Evolutionary conservation across 2,329 filamentous ascomycete species (phyloP).

Genomic region (Colletotrichum sojae): DNA sequence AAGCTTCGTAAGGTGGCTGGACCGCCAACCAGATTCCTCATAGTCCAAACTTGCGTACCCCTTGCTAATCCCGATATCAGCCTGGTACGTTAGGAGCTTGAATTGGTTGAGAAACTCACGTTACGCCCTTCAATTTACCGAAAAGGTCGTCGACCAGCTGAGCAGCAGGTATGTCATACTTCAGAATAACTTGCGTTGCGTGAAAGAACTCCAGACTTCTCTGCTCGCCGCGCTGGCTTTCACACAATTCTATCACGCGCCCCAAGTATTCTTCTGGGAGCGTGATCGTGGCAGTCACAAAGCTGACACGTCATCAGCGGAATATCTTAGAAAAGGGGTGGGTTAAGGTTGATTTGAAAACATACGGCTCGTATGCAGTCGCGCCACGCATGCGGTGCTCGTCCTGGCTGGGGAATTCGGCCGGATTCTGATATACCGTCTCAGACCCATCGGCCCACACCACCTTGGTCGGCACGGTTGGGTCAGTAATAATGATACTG

Average conservation of each 20-base stretch:
- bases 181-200: constrained; percentile 91
- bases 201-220: constrained; percentile 93
- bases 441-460: constrained; percentile 84
- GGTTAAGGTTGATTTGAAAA: constrained; percentile 28
- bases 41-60: constrained; percentile 98
- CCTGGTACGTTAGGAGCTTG: not conserved
- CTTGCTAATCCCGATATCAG: constrained; percentile 63
- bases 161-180: constrained; percentile 89
- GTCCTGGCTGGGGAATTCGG: constrained; percentile 83
- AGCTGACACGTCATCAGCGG: constrained; percentile 53
- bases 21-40: constrained; percentile 91
- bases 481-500: constrained; percentile 96
- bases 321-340: not conserved
- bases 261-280: constrained; percentile 95
- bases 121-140: constrained; percentile 92
- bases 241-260: constrained; percentile 94
- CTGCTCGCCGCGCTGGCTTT: constrained; percentile 89
- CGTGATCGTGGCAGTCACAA: constrained; percentile 87
- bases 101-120: constrained; percentile 55
- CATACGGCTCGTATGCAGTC: constrained; percentile 66
- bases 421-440: constrained; percentile 85
- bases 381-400: constrained; percentile 61
- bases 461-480: constrained; percentile 92
- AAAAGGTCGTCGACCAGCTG: constrained; percentile 98
- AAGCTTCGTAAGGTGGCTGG: constrained; percentile 86